Base-by-base conservation (phyloP, 2,329 filamentous ascomycete genomes). In the Penicillium sp. region DNA sequence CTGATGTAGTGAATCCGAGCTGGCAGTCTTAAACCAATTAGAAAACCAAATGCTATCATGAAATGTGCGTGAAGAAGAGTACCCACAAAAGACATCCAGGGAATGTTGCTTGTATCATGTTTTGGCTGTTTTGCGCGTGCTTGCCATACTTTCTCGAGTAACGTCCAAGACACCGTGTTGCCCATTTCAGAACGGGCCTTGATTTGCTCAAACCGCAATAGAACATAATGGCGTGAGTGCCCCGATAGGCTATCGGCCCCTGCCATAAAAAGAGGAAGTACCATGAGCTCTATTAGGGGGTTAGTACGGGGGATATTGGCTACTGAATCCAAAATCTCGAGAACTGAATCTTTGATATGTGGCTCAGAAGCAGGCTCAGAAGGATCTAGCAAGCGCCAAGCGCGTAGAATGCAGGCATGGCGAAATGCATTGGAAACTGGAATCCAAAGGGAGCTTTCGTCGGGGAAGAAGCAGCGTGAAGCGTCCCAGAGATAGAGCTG, bases 221-320 rank as follows among this genome's bases (percentile, higher is more conserved):
- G 40, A n/a, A 69, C 50, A 49, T 69, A 69, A 46, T 68, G 66
- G n/a, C 59, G 63, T 3, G 66, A 63, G 45, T 67, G 64, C 1
- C 51, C 48, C n/a, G 62, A 58, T 4, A 69, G 51, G 4, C 55
- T 56, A 40, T 69, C 67, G 0, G 63, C 54, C 3, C 67, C 67
- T 10, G 62, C 66, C 56, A 68, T 65, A 23, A 69, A 69, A 0
- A 69, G 43, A 5, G 67, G 67, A 24, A 69, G 49, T 2, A 69
- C 64, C 12, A 64, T 39, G 4, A 68, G 52, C 36, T 69, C 67
- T 3, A 68, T 50, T 9, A 68, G 30, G 2, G 52, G 56, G 21
- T 54, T 65, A 2, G 61, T 59, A 0, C 44, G 27, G 1, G 66
- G 56, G 10, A 68, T 59, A 12, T 55, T 39, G 2, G 66, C 58